Evolutionary conservation across 768 basidiomycete species (phyloP).

Genomic region (Xerocomus potaroensis): DNA sequence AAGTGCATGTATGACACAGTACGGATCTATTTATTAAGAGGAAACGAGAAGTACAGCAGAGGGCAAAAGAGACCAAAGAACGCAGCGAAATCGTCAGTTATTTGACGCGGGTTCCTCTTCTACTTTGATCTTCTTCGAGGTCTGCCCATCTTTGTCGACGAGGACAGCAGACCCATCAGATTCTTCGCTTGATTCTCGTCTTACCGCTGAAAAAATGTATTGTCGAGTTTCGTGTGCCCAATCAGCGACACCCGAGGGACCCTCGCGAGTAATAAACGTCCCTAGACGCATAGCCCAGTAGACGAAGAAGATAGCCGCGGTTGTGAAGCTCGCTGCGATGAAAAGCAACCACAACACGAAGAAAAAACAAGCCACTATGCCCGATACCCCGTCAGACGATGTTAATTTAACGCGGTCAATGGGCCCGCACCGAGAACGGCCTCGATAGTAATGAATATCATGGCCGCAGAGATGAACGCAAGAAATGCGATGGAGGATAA

Average conservation of each 20-base stretch:
- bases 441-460: constrained; percentile 31
- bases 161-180: constrained; percentile 26
- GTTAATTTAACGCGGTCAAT: background rate
- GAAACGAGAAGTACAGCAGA: too few relatives aligned
- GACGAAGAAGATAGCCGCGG: constrained; percentile 25
- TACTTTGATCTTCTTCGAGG: constrained; percentile 19
- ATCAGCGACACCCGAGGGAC: constrained; percentile 27
- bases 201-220: constrained; percentile 15
- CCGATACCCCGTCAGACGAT: constrained; percentile 1
- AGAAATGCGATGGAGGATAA: constrained; percentile 34
- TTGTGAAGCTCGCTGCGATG: constrained; percentile 32
- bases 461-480: constrained; percentile 32
- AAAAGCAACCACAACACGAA: constrained; percentile 31
- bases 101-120: constrained; percentile 11
- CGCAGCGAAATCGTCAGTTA: background rate
- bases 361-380: constrained; percentile 33
- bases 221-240: constrained; percentile 29
- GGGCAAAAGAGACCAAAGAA: background rate
- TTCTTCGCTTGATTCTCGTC: constrained; percentile 19
- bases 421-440: constrained; percentile 22
- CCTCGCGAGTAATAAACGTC: constrained; percentile 32
- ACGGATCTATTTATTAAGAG: background rate
- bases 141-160: constrained; percentile 15
- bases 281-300: constrained; percentile 35
- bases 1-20: constrained; percentile 2